phyloP scores from a whole-genome alignment of 495 filamentous ascomycete species.

The Trichoderma erinaceum region DNA sequence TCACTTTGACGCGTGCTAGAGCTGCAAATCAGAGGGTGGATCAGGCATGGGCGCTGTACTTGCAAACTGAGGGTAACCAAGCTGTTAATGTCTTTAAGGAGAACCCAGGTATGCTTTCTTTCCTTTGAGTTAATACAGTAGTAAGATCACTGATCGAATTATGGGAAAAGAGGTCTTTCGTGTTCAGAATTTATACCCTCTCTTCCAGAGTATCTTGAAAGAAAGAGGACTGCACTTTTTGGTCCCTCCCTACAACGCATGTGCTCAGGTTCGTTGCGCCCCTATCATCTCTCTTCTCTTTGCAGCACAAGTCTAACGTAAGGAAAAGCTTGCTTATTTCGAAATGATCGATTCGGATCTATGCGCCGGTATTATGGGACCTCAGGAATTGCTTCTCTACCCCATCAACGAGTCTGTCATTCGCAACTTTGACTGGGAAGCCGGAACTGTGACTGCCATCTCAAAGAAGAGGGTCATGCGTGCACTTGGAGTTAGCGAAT shows the following conservation, averaged over 20 bases:
- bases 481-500: constrained; percentile 59
- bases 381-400: constrained; percentile 83
- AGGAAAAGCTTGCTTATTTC: constrained; percentile 71
- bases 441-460: constrained; percentile 60
- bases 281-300: neutral
- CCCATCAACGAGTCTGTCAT: constrained; percentile 74
- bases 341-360: constrained; percentile 60
- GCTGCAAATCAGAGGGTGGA: constrained; percentile 47
- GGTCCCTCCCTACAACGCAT: constrained; percentile 84
- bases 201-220: constrained; percentile 66
- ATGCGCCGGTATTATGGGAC: constrained; percentile 73
- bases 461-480: constrained; percentile 63
- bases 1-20: constrained; percentile 37
- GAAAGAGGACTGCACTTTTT: constrained; percentile 68
- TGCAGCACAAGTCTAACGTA: neutral
- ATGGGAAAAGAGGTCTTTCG: constrained; percentile 45
- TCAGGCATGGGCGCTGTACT: constrained; percentile 80
- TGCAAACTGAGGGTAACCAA: constrained; percentile 65
- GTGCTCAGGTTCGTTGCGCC: constrained; percentile 63
- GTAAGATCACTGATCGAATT: constrained; percentile 21
- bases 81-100: constrained; percentile 74
- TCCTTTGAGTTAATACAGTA: neutral
- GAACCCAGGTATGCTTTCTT: constrained; percentile 56
- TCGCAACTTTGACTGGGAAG: constrained; percentile 66
- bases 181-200: constrained; percentile 57